Conservation (phyloP, 2,329 filamentous ascomycete genomes). For the Penicillium brevicompactum region DNA sequence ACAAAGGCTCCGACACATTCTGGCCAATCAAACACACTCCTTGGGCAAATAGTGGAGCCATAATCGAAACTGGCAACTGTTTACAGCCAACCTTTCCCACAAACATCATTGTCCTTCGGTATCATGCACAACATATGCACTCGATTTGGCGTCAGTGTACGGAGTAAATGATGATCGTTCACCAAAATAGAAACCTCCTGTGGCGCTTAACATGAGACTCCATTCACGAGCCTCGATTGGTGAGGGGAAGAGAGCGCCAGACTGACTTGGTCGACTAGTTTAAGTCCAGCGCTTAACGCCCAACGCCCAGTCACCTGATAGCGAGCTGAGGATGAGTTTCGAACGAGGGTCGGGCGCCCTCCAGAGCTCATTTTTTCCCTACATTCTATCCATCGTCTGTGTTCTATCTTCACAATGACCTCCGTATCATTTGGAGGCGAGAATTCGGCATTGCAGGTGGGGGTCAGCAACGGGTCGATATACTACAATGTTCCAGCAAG, state of each 20-base stretch:
- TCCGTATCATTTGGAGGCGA: neutral
- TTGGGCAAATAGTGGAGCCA: no score
- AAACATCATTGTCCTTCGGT: no score
- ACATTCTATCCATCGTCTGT: neutral
- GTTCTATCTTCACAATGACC: neutral
- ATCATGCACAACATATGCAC: no score
- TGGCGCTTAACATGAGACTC: neutral
- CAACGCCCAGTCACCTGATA: neutral
- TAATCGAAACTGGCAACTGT: no score
- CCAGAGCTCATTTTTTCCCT: neutral
- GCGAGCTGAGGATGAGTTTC: neutral
- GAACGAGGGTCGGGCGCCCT: neutral
- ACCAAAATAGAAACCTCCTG: no score
- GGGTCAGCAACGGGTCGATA: neutral
- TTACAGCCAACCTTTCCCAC: no score
- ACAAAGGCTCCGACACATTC: no score
- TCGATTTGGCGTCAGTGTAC: no score
- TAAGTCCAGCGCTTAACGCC: neutral
- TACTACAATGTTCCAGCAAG: neutral
- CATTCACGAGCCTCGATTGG: neutral
- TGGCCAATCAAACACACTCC: no score
- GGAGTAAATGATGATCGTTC: no score
- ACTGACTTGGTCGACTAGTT: neutral
- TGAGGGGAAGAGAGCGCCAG: neutral
- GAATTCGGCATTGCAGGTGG: neutral